Evolutionary conservation across 1,139 yeast species (phyloP).

Genomic region (Nakaseomyces glabratus): DNA sequence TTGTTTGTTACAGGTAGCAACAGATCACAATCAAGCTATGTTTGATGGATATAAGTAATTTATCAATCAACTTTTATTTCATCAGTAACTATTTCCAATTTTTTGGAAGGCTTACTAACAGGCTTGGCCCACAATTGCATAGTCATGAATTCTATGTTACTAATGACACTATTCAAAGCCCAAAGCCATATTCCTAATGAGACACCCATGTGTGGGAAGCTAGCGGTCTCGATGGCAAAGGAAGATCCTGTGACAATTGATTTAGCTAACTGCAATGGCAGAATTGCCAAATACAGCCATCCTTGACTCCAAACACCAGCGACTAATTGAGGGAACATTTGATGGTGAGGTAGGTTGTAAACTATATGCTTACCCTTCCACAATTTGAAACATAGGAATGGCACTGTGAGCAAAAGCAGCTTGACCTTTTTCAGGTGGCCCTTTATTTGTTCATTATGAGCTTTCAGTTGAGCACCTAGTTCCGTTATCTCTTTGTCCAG

Average conservation of each 20-base stretch:
- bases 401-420: slow-evolving; percentile 23
- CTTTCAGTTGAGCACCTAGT: slow-evolving; percentile 42
- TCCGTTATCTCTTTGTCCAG: slow-evolving; percentile 44
- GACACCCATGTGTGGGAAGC: slow-evolving; percentile 17
- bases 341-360: slow-evolving; percentile 21
- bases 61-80: slow-evolving; percentile 4
- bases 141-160: slow-evolving; percentile 22
- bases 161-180: slow-evolving; percentile 26
- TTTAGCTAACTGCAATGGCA: slow-evolving; percentile 19
- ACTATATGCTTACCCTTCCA: slow-evolving; percentile 30
- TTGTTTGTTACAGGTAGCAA: no score
- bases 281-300: slow-evolving; percentile 24
- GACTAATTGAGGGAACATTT: slow-evolving; percentile 25
- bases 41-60: no score
- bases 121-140: slow-evolving; percentile 4
- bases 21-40: no score
- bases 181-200: slow-evolving; percentile 31
- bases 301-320: slow-evolving; percentile 28
- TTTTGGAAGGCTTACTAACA: slow-evolving; percentile 1
- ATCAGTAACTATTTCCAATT: slow-evolving; percentile 3
- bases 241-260: neutral
- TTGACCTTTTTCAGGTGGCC: slow-evolving; percentile 41
- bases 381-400: slow-evolving; percentile 26
- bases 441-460: slow-evolving; percentile 47
- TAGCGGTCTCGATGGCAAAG: slow-evolving; percentile 3